These are phyloP conservation scores for Penicillium expansum DNA, from an alignment of 2,329 filamentous ascomycete genomes.

Conservation along the genomic window DNA sequence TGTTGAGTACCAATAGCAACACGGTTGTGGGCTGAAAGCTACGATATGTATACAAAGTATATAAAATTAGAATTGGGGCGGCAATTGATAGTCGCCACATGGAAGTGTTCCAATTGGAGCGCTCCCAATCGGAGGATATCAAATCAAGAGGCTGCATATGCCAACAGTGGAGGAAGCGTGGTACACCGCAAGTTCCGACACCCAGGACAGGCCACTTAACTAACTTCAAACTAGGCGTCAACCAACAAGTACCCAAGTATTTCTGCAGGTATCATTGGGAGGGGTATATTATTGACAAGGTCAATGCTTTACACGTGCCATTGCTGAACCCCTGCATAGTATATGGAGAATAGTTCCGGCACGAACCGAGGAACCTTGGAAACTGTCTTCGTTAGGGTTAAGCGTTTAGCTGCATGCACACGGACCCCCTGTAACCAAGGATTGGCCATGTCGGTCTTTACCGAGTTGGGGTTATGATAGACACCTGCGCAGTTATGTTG, in stretches of 20 bases:
- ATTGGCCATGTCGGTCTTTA: neutral
- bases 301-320: conserved; percentile 1
- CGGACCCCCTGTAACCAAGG: neutral
- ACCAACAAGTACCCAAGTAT: neutral
- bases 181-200: conserved; percentile 1
- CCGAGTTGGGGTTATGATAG: neutral
- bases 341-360: conserved; percentile 4
- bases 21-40: neutral
- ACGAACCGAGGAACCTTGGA: conserved; percentile 7
- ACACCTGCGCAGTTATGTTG: too few species aligned
- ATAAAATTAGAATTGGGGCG: neutral
- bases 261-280: neutral
- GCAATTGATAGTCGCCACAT: neutral
- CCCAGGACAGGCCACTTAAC: neutral
- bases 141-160: neutral
- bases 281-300: neutral
- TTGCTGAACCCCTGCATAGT: neutral
- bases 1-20: neutral
- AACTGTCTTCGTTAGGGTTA: conserved; percentile 2
- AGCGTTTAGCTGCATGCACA: conserved; percentile 1
- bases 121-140: neutral
- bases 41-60: neutral
- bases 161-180: neutral
- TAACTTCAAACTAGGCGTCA: neutral
- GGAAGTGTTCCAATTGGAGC: neutral